Percentiles rank a stretch among this genome's conserved stretches.
These are phyloP conservation scores for Spergularia bocconei DNA, from an alignment of 148 eudicot species.

Conservation along the genomic window DNA sequence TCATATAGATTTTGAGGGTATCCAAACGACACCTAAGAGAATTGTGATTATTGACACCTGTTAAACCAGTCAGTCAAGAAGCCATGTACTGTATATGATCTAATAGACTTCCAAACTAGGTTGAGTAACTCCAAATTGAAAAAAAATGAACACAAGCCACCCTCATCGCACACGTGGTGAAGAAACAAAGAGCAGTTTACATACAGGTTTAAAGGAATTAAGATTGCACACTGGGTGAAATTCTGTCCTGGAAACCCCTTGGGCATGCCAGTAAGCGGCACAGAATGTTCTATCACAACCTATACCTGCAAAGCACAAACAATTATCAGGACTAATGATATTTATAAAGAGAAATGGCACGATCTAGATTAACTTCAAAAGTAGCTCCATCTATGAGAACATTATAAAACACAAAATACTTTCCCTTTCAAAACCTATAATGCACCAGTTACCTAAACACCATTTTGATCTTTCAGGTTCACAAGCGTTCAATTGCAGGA, in stretches of 20 bases:
- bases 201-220: conserved; percentile 74
- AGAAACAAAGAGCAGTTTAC: conserved; percentile 18
- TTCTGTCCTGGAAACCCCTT: conserved; percentile 39
- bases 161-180: neutral
- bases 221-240: conserved; percentile 53
- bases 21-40: too few species aligned
- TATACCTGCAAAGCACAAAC: conserved; percentile 47
- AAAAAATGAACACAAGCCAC: neutral
- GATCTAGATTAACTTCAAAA: neutral
- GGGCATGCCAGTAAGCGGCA: conserved; percentile 82
- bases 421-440: neutral
- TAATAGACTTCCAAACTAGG: neutral
- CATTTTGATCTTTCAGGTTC: neutral
- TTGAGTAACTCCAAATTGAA: neutral
- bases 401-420: conserved; percentile 4
- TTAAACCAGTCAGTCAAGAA: neutral
- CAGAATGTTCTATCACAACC: conserved; percentile 95
- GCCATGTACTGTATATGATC: neutral
- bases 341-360: neutral
- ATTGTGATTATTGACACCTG: neutral
- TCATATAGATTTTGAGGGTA: too few species aligned
- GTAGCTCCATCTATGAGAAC: neutral
- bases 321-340: neutral
- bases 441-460: neutral
- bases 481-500: neutral